Evolutionary conservation across 208 protist genomes (phyloP).

Genomic region (Trypanosoma lewisi): DNA sequence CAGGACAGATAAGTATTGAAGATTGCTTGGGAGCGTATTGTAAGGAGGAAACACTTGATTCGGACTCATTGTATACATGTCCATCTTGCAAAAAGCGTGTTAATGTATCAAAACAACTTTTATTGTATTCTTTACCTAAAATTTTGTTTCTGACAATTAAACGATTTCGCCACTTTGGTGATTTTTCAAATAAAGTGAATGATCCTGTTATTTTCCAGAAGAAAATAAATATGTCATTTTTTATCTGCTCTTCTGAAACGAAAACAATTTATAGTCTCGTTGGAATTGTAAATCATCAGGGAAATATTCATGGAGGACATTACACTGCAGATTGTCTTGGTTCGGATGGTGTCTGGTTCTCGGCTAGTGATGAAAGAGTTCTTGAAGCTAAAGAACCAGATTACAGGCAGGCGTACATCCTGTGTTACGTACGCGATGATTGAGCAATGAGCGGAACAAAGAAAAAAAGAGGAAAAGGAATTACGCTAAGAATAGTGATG

Average conservation of each 20-base stretch:
- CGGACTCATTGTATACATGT: conserved; percentile 68
- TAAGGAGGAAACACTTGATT: conserved; percentile 66
- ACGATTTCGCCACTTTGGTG: conserved; percentile 65
- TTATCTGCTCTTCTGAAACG: conserved; percentile 43
- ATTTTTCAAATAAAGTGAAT: conserved; percentile 83
- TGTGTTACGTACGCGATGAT: conserved; percentile 59
- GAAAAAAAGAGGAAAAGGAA: background rate
- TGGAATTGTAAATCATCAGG: conserved; percentile 88
- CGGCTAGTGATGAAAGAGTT: conserved; percentile 84
- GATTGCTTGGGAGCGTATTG: conserved; percentile 81
- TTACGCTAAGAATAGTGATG: too few species aligned
- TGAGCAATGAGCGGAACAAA: conserved; percentile 6
- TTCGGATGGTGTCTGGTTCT: conserved; percentile 69
- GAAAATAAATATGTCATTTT: conserved; percentile 64
- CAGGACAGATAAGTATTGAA: conserved; percentile 37
- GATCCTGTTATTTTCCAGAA: conserved; percentile 63
- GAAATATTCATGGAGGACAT: conserved; percentile 90
- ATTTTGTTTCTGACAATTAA: conserved; percentile 88
- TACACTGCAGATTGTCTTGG: conserved; percentile 82
- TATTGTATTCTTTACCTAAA: conserved; percentile 68
- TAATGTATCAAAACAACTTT: conserved; percentile 70
- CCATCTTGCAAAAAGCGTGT: conserved; percentile 62
- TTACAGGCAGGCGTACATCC: conserved; percentile 69
- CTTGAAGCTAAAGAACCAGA: conserved; percentile 31
- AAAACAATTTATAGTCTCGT: conserved; percentile 74